Percentiles rank a stretch among this genome's conserved stretches.
These are phyloP conservation scores for Sorghum bicolor DNA, from an alignment of 176 grass and related monocot species.

Conservation along the genomic window Sorghum_bicolor_NCBIv3 NC_012875.2:54072001-54072500, in stretches of 20 bases:
- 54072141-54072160: neutral
- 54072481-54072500: neutral
- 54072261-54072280: neutral
- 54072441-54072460: neutral
- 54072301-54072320: neutral
- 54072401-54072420: neutral
- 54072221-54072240: neutral
- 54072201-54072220: neutral
- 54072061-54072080: neutral
- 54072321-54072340: neutral
- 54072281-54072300: neutral
- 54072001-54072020: neutral
- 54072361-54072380: neutral
- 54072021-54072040: neutral
- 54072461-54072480: neutral
- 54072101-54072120: neutral
- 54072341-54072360: conserved; percentile 2
- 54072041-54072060: neutral
- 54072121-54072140: neutral
- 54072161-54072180: neutral
- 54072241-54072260: neutral
- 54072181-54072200: neutral
- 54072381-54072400: neutral
- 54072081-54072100: neutral
- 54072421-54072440: neutral